A percentile compares a stretch with the other conserved stretches of the same genome.
These are phyloP conservation scores for Cymbidium sinense DNA, from an alignment of 106 monocot species.

Conservation along the genomic window DNA sequence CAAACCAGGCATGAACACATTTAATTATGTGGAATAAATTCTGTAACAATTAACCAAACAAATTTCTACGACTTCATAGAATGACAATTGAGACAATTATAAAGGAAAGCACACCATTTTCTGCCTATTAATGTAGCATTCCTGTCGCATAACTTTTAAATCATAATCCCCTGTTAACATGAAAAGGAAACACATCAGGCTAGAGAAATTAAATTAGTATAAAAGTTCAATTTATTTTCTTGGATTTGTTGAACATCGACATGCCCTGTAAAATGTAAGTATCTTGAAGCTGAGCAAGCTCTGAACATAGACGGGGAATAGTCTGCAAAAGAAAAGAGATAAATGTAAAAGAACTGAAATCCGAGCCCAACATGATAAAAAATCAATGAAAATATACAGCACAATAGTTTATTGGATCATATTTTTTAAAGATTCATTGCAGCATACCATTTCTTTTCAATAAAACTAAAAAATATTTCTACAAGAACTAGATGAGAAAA, in stretches of 20 bases:
- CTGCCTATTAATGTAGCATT: constrained; percentile 78
- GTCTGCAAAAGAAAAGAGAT: constrained; percentile 43
- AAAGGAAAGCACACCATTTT: constrained; percentile 44
- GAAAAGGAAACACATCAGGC: background rate
- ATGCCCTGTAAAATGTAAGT: constrained; percentile 94
- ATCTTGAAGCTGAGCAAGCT: constrained; percentile 98
- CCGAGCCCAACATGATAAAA: background rate
- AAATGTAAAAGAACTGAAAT: background rate
- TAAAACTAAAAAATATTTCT: background rate
- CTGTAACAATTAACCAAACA: background rate
- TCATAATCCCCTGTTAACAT: constrained; percentile 80
- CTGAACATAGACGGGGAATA: constrained; percentile 86
- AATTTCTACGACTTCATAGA: background rate
- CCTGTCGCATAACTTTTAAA: constrained; percentile 97
- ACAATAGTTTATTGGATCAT: background rate
- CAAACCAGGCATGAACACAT: background rate
- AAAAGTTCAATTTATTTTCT: background rate
- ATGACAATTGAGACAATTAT: background rate
- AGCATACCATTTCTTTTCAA: background rate
- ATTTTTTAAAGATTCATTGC: constrained; percentile 4
- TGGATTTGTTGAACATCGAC: background rate
- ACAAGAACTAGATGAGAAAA: background rate
- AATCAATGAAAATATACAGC: background rate
- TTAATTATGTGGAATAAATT: background rate
- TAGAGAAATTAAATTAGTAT: background rate